Percentiles rank a stretch among this genome's conserved stretches.
Conservation (phyloP, 2,329 filamentous ascomycete species). For the Beauveria brongniartii region DNA sequence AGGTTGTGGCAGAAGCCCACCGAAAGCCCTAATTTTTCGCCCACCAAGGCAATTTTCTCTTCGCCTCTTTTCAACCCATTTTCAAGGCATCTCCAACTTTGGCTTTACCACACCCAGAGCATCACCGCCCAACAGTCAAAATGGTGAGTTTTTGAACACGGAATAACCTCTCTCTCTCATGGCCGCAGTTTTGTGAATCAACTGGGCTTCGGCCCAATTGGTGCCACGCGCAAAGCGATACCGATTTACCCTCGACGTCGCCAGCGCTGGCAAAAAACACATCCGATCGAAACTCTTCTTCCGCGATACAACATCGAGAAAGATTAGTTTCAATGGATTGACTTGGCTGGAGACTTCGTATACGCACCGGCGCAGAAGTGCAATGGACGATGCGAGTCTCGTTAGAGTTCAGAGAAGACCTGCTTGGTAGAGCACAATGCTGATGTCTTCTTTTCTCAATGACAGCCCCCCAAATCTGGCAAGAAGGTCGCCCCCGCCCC, state of each 20-base stretch:
- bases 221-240: conserved; percentile 18
- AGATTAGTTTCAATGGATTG: conserved; percentile 29
- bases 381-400: conserved; percentile 48
- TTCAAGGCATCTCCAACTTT: conserved; percentile 25
- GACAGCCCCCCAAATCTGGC: conserved; percentile 97
- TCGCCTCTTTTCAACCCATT: conserved; percentile 20
- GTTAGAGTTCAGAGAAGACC: conserved; percentile 87
- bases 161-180: conserved; percentile 26
- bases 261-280: conserved; percentile 21
- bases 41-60: conserved; percentile 26
- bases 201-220: conserved; percentile 27
- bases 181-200: conserved; percentile 30
- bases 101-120: conserved; percentile 19
- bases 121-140: conserved; percentile 29
- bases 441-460: conserved; percentile 99
- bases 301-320: conserved; percentile 5
- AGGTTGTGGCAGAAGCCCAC: not conserved
- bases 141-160: conserved; percentile 31
- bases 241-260: conserved; percentile 17
- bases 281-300: conserved; percentile 19
- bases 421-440: conserved; percentile 62
- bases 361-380: conserved; percentile 43
- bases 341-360: conserved; percentile 55
- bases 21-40: conserved; percentile 31
- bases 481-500: conserved; percentile 98